A percentile compares a stretch with the other conserved stretches of the same genome.
Conservation (phyloP, 2,329 filamentous ascomycete species). For the Ophiostoma sp. region DNA sequence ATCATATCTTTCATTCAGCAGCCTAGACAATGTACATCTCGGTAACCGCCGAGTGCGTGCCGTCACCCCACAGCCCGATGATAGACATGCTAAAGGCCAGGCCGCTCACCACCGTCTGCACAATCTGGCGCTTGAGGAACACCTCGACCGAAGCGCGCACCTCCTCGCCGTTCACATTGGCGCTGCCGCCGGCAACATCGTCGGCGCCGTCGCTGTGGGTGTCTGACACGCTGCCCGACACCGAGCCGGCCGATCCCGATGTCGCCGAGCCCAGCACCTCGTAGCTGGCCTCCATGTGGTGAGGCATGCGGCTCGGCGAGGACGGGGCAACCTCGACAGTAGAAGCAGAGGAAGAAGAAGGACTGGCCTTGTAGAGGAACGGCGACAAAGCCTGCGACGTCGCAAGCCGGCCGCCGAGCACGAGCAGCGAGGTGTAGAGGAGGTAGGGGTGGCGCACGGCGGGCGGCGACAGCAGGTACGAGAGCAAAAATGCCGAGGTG, state of each 20-base stretch:
- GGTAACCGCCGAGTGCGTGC: constrained; percentile 33
- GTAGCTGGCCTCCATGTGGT: constrained; percentile 64
- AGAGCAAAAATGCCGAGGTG: constrained; percentile 66
- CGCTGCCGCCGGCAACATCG: constrained; percentile 36
- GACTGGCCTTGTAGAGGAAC: constrained; percentile 34
- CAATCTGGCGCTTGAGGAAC: constrained; percentile 50
- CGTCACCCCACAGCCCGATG: constrained; percentile 63
- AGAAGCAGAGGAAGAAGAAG: not conserved
- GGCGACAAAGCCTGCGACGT: constrained; percentile 47
- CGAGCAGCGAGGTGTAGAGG: constrained; percentile 72
- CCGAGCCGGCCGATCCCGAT: constrained; percentile 33
- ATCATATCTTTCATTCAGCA: not conserved
- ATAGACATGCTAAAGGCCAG: constrained; percentile 57
- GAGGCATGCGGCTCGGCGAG: constrained; percentile 29
- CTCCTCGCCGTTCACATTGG: constrained; percentile 57
- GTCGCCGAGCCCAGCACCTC: constrained; percentile 42
- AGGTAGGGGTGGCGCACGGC: constrained; percentile 81
- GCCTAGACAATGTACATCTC: constrained; percentile 1
- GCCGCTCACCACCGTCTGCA: constrained; percentile 50
- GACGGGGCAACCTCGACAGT: constrained; percentile 25
- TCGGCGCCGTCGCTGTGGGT: constrained; percentile 42
- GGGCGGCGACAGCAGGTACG: constrained; percentile 70
- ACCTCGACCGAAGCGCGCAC: constrained; percentile 53
- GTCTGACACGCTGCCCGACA: constrained; percentile 32
- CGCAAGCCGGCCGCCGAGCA: constrained; percentile 54